Evolutionary conservation across 176 grass and related monocot genomes (phyloP), one percentile per base, ranked within the genome.

Genomic region (Hyparrhenia diplandra): DNA sequence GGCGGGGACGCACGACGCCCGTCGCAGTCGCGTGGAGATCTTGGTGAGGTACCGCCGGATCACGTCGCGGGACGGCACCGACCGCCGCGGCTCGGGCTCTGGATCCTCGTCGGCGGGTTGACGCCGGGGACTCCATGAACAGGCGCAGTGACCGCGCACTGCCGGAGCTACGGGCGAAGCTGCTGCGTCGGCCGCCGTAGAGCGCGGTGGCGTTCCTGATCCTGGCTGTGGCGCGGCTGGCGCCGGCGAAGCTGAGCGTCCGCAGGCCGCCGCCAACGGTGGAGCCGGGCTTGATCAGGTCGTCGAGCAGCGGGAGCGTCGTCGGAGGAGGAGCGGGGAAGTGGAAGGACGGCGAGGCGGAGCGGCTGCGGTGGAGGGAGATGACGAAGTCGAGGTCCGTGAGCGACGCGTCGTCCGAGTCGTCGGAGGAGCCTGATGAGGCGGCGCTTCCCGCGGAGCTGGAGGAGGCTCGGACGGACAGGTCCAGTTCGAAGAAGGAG

Each of bases 401-500:
- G 73, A 66, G 73, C 0, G 47, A 51, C 2, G 28, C 46, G 37
- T 74, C 74, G 52, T 86, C 83, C n/a, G 79, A 74, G n/a, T 76
- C 46, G 3, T 74, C 80, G 10, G 85, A 81, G 5, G 84, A 77
- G 8, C 77, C 84, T 1, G 73, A 76, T 24, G 66, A 64, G 0
- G 36, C 21, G 66, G 66, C 36, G 66, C 36, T 69, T 20, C 77
- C 82, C 39, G 65, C 61, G 17, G 87, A 82, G 77, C 59, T 79
- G 46, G 69, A 80, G 12, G 89, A 86, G 21, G 61, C 71, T 14
- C 88, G 75, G 40, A 88, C 47, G 40, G 93, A 74, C 58, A 95
- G 34, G 66, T 92, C 82, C 27, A 95, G 79, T 52, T 95, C 93
- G 71, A 95, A 95, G 88, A 92, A 95, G 0, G 87, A 80, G 0